These are phyloP conservation scores for Aspergillus pseudoterreus DNA, from an alignment of 2,329 filamentous ascomycete genomes.

Conservation along the genomic window DNA sequence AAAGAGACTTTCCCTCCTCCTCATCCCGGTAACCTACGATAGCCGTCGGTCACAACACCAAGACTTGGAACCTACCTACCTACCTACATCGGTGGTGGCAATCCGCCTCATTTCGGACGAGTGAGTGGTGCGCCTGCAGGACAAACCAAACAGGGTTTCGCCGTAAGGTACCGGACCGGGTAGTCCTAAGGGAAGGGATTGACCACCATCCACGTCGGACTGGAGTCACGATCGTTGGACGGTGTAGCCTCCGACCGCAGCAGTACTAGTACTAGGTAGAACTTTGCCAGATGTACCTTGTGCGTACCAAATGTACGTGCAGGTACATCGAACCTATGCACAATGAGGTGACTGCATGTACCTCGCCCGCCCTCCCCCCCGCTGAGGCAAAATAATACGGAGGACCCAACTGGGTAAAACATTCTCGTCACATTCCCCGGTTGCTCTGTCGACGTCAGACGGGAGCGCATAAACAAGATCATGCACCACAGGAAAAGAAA, in stretches of 20 bases:
- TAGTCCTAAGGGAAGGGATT: no score
- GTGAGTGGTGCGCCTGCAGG: neutral
- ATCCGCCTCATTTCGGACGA: neutral
- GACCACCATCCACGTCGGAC: no score
- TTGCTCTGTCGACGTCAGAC: constrained; percentile 7
- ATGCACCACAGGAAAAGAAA: neutral
- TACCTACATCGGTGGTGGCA: neutral
- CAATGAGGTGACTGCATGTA: neutral
- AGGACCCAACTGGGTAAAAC: no score
- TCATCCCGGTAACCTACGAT: no score
- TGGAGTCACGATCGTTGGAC: no score
- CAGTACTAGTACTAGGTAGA: no score
- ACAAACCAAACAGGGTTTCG: neutral
- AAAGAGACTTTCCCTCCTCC: no score
- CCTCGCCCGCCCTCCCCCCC: no score
- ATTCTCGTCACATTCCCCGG: neutral
- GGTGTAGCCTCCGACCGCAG: no score
- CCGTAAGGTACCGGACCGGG: neutral
- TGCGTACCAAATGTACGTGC: neutral
- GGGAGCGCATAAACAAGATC: neutral
- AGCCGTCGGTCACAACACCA: no score
- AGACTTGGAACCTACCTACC: no score
- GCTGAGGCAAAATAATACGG: neutral
- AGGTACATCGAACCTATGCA: neutral
- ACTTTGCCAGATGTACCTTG: no score